phyloP scores from a whole-genome alignment of 495 filamentous ascomycete genomes.

The Tuber calosporum region DNA sequence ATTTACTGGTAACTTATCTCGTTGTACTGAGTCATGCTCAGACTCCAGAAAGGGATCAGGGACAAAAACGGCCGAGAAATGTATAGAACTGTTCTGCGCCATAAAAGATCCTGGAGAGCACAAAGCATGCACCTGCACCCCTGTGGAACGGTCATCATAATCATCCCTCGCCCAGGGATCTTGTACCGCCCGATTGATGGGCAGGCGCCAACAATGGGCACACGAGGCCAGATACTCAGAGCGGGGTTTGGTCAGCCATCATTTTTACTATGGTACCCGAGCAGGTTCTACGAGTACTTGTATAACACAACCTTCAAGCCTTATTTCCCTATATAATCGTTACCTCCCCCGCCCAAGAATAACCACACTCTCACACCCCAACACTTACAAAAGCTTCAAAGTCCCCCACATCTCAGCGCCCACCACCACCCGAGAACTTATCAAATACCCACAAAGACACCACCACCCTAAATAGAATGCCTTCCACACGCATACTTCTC shows the following conservation, averaged over 20 bases:
- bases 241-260: not conserved
- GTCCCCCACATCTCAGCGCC: not conserved
- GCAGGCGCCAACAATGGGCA: not conserved
- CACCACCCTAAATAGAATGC: conserved; percentile 11
- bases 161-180: not conserved
- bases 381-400: not conserved
- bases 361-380: not conserved
- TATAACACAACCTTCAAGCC: no score
- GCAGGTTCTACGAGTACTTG: no score
- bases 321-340: not conserved
- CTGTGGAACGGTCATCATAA: not conserved
- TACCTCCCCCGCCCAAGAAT: not conserved
- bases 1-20: no score
- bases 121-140: not conserved
- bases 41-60: not conserved
- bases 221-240: not conserved
- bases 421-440: not conserved
- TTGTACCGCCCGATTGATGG: not conserved
- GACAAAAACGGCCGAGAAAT: not conserved
- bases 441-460: not conserved
- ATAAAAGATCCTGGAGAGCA: not conserved
- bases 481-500: conserved; percentile 26
- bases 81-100: not conserved
- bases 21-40: not conserved
- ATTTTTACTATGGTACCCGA: not conserved